A percentile compares a stretch with the other conserved stretches of the same genome.
Evolutionary conservation across 768 basidiomycete genomes (phyloP).

Genomic region (Pholiota microspora): DNA sequence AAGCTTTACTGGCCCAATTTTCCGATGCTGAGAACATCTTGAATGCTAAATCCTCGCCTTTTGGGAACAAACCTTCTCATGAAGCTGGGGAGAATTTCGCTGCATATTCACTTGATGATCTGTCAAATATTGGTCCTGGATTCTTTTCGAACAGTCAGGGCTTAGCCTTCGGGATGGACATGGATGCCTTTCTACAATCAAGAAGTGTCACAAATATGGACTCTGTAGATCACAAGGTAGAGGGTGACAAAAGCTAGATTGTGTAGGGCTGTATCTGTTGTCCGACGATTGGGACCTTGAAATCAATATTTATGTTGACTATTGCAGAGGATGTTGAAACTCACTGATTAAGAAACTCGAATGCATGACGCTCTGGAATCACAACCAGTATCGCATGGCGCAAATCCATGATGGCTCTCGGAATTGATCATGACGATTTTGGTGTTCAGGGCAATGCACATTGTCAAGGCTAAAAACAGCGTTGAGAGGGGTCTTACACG

Average conservation of each 20-base stretch:
- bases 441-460: too few species aligned
- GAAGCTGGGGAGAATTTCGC: conserved; percentile 36
- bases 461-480: neutral
- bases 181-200: conserved; percentile 49
- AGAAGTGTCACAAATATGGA: conserved; percentile 27
- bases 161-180: conserved; percentile 47
- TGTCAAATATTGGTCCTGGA: conserved; percentile 40
- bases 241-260: neutral
- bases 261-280: neutral
- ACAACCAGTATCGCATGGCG: too few species aligned
- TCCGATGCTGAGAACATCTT: conserved; percentile 25
- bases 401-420: too few species aligned
- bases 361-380: neutral
- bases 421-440: too few species aligned
- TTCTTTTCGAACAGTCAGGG: conserved; percentile 38
- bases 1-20: conserved; percentile 44
- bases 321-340: too few species aligned
- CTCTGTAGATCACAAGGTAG: conserved; percentile 20
- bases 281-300: too few species aligned
- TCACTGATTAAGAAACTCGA: neutral
- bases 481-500: neutral
- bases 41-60: conserved; percentile 23
- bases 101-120: conserved; percentile 49
- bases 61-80: conserved; percentile 20
- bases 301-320: too few species aligned